Conservation (phyloP, 1,284 basidiomycete genomes). For the Austroboletus rostrupii region DNA sequence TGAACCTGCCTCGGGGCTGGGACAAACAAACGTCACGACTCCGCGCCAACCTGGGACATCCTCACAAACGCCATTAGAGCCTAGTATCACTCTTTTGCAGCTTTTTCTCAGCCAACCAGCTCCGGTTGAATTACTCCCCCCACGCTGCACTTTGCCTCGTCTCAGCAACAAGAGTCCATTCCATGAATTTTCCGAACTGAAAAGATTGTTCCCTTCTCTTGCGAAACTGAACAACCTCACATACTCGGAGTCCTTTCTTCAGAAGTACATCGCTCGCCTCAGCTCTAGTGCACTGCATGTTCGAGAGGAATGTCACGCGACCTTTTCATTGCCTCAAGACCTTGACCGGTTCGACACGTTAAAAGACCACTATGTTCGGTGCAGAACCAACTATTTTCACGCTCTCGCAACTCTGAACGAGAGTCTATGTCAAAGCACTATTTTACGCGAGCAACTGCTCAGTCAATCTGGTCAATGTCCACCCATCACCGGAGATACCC, state of each 20-base stretch:
- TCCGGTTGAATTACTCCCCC: not conserved
- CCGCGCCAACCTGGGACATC: too few species aligned
- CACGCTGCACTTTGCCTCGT: not conserved
- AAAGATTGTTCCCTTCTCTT: not conserved
- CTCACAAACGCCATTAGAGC: not conserved
- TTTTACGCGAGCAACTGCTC: too few species aligned
- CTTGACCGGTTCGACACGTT: not conserved
- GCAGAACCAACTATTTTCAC: not conserved
- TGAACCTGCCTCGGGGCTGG: too few species aligned
- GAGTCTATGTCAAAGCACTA: not conserved
- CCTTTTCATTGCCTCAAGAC: not conserved
- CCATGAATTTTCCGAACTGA: not conserved
- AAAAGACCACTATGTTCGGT: not conserved
- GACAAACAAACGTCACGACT: too few species aligned
- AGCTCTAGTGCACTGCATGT: not conserved
- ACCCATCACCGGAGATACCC: conserved; percentile 18
- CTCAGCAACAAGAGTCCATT: not conserved
- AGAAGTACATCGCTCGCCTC: not conserved
- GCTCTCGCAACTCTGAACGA: not conserved
- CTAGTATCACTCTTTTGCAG: not conserved
- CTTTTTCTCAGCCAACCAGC: not conserved
- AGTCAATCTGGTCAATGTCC: conserved; percentile 19
- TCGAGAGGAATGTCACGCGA: not conserved
- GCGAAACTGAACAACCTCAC: not conserved
- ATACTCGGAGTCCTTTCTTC: not conserved